Conservation (phyloP, 2,329 filamentous ascomycete species). For the Lomentospora prolificans region DNA sequence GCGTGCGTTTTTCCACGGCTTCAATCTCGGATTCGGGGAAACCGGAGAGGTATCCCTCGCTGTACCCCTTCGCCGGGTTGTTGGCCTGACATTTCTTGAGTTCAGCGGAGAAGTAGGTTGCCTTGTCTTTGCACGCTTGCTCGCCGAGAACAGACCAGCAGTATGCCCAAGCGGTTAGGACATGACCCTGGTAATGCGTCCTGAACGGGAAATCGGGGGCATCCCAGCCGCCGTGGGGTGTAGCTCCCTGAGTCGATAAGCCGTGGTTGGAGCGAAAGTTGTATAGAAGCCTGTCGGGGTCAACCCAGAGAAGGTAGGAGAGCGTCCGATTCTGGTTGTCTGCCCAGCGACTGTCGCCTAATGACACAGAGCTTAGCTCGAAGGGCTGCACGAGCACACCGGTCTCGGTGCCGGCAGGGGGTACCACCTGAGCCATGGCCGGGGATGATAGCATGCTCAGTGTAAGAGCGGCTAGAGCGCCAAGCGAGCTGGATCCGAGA, state of each 20-base stretch:
- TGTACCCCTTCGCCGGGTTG: conserved; percentile 33
- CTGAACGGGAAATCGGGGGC: conserved; percentile 43
- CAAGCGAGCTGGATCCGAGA: background rate
- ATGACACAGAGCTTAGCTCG: background rate
- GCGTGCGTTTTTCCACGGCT: conserved; percentile 29
- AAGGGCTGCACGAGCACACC: background rate
- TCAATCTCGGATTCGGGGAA: conserved; percentile 42
- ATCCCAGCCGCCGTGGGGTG: conserved; percentile 41
- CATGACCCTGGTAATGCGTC: conserved; percentile 40
- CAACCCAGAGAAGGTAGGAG: conserved; percentile 33
- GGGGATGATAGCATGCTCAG: background rate
- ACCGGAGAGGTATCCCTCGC: conserved; percentile 36
- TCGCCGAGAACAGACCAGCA: conserved; percentile 35
- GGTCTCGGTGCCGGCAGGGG: background rate
- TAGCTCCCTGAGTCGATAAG: conserved; percentile 34
- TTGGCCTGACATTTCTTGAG: conserved; percentile 41
- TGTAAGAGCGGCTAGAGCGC: background rate
- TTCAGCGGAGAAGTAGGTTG: conserved; percentile 33
- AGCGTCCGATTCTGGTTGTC: conserved; percentile 35
- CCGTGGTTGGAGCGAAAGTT: conserved; percentile 36
- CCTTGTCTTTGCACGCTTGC: conserved; percentile 32
- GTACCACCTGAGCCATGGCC: background rate
- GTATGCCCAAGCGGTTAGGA: conserved; percentile 38
- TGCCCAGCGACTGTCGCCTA: conserved; percentile 2
- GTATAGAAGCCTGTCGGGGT: conserved; percentile 36